Evolutionary conservation across 1,139 yeast species (phyloP), one percentile per base, ranked within the genome.

Genomic region (Casaregolazyma suthepensis): DNA sequence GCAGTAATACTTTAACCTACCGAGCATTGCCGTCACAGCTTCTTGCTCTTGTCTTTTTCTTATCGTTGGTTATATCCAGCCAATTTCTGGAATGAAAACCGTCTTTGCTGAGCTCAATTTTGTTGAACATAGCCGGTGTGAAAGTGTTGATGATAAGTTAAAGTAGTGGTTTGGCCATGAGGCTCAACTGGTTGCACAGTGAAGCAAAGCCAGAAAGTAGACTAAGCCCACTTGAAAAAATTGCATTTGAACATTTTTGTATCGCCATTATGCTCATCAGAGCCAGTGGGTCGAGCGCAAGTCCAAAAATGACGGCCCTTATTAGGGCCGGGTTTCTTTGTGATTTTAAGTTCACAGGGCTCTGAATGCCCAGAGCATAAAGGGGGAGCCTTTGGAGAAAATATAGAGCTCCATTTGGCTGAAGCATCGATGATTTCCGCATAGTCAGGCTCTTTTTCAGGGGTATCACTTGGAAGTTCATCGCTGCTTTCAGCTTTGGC

Each of bases 261-360:
- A n/a, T 56, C 55, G 4, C 56, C 56, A 19, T 56, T 49, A 44
- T 63, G 57, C 20, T 59, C 58, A 5, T 60, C 57, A 29, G 61
- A 66, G 5, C 72, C 73, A 20, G 63, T 57, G 0, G 74, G 70
- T 45, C 71, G 61, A 7, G 70, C 54, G 48, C 76, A 73, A 12
- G 62, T 61, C 76, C 76, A 73, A 54, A 73, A 73, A 5, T 64
- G 62, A 9, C 75, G 62, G 13, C 75, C 75, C 47, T 63, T 62
- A 54, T 73, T 73, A 12, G 63, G 57, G 1, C 75, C 75, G 15
- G 61, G 59, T 52, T 69, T 71, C 49, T 65, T 69, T 1, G 72
- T 61, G 5, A 54, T 55, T 50, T 63, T 57, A 35, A 67, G 56
- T 20, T 60, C 63, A 53, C 75, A 71, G 0, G 72, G 73, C 55